These are phyloP conservation scores for Xylaria sp. DNA, from an alignment of 2,329 filamentous ascomycete species.

Conservation along the genomic window DNA sequence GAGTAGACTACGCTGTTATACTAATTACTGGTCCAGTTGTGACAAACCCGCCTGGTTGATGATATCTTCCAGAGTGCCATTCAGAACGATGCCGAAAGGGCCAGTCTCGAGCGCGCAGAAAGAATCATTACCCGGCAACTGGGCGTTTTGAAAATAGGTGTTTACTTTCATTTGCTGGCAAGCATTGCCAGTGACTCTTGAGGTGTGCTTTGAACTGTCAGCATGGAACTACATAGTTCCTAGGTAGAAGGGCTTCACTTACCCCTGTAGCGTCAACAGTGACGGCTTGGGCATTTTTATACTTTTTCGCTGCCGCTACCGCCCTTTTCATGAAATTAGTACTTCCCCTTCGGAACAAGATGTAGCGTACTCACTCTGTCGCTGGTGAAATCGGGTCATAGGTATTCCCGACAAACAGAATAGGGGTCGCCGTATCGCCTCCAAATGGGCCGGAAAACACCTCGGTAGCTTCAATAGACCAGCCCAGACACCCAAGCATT, in stretches of 20 bases:
- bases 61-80: slow-evolving; percentile 11
- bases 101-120: slow-evolving; percentile 25
- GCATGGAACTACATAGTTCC: background rate
- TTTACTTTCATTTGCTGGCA: slow-evolving; percentile 26
- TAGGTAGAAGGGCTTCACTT: background rate
- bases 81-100: slow-evolving; percentile 18
- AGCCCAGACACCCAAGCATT: slow-evolving; percentile 29
- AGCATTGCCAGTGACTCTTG: slow-evolving; percentile 21
- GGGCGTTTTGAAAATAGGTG: slow-evolving; percentile 23
- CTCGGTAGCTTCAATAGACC: slow-evolving; percentile 27
- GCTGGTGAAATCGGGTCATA: slow-evolving; percentile 28
- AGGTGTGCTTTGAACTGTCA: slow-evolving; percentile 24
- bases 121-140: slow-evolving; percentile 25
- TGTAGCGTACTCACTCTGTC: slow-evolving; percentile 17
- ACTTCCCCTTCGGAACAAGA: background rate
- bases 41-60: slow-evolving; percentile 22
- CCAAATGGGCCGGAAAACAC: slow-evolving; percentile 28
- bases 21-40: slow-evolving; percentile 4
- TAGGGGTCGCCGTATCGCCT: slow-evolving; percentile 26
- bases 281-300: slow-evolving; percentile 29
- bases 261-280: slow-evolving; percentile 27
- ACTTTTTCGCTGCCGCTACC: slow-evolving; percentile 14
- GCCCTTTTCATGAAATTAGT: slow-evolving; percentile 18
- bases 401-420: slow-evolving; percentile 31
- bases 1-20: background rate